phyloP scores from a whole-genome alignment of 1,284 basidiomycete genomes.

The Salmacisia buchloeana region DNA sequence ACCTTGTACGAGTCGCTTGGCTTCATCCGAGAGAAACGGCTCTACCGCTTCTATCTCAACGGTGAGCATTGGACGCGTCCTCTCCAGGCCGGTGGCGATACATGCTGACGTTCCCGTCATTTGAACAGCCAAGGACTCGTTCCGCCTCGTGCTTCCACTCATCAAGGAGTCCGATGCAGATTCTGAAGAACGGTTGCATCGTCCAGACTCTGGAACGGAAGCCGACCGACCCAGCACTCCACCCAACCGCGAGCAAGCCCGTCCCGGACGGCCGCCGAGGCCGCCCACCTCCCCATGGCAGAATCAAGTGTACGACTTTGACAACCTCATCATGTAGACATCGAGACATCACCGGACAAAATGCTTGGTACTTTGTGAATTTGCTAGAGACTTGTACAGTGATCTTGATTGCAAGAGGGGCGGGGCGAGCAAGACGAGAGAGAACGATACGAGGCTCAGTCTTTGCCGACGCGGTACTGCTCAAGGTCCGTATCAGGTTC shows the following conservation, averaged over 20 bases:
- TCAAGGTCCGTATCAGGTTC: constrained; percentile 43
- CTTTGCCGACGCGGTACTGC: constrained; percentile 23
- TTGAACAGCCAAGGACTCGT: constrained; percentile 38
- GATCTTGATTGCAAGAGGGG: background rate
- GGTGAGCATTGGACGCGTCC: constrained; percentile 54
- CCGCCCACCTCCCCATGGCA: background rate
- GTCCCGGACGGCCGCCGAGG: background rate
- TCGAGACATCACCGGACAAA: background rate
- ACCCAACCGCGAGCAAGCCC: background rate
- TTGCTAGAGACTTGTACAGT: background rate
- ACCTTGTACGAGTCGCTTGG: constrained; percentile 84
- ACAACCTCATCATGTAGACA: background rate
- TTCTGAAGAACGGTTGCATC: background rate
- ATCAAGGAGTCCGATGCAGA: background rate
- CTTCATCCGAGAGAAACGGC: constrained; percentile 89
- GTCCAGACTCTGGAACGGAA: too few relatives aligned
- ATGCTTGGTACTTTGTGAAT: background rate
- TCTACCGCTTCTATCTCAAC: constrained; percentile 93
- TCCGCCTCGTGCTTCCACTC: constrained; percentile 33
- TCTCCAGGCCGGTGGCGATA: constrained; percentile 40
- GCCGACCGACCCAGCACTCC: too few relatives aligned
- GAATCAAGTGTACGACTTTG: background rate
- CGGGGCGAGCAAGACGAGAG: background rate
- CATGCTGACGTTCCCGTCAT: constrained; percentile 34
- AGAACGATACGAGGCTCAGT: background rate